A percentile compares a stretch with the other conserved stretches of the same genome.
phyloP scores from a whole-genome alignment of 108 stramenopile species.

The Skeletonema potamos region DNA sequence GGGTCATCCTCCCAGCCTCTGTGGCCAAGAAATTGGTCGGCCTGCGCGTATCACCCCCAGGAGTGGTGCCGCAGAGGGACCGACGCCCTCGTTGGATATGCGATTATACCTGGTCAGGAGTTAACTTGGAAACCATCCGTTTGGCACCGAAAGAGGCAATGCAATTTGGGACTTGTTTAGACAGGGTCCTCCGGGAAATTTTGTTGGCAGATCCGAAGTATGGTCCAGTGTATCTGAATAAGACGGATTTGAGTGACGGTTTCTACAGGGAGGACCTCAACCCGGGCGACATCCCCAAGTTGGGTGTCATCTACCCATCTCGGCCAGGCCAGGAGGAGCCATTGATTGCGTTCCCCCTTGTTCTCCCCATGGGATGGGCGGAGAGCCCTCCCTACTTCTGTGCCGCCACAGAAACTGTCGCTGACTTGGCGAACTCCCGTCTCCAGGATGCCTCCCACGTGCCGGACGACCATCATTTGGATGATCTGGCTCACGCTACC shows the following conservation, averaged over 20 bases:
- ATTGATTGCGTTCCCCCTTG: constrained; percentile 2
- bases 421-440: constrained; percentile 6
- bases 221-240: not conserved
- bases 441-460: not conserved
- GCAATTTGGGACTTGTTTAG: constrained; percentile 3
- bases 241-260: constrained; percentile 17
- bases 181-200: constrained; percentile 11
- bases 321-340: not conserved
- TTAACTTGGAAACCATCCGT: constrained; percentile 5
- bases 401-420: constrained; percentile 46
- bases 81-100: constrained; percentile 5
- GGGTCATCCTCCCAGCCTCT: not conserved
- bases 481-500: constrained; percentile 3
- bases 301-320: not conserved
- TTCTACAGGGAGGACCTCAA: constrained; percentile 21
- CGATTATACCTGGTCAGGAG: constrained; percentile 11
- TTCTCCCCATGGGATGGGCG: constrained; percentile 42
- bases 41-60: constrained; percentile 18
- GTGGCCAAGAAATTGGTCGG: not conserved
- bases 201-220: not conserved
- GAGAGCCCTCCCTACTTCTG: constrained; percentile 45
- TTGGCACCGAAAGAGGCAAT: constrained; percentile 5
- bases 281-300: not conserved
- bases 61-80: constrained; percentile 13
- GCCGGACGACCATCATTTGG: not conserved